These are phyloP conservation scores for Scutellaria baicalensis DNA, from an alignment of 257 asterid species.

Conservation along the genomic window DNA sequence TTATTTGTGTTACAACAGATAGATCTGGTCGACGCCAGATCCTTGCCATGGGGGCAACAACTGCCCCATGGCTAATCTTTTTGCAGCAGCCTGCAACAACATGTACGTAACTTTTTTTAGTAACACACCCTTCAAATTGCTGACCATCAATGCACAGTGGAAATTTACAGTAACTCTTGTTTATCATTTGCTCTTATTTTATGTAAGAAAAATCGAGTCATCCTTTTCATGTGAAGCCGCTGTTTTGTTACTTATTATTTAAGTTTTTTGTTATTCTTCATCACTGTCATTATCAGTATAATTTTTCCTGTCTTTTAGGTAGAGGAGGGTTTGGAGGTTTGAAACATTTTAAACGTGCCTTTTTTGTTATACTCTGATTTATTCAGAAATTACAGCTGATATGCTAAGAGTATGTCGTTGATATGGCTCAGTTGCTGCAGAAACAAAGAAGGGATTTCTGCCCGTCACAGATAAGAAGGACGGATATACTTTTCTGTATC, in stretches of 20 bases:
- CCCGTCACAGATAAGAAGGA: slow-evolving; percentile 73
- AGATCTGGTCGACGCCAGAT: slow-evolving; percentile 55
- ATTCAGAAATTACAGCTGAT: slow-evolving; percentile 19
- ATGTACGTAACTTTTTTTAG: slow-evolving; percentile 40
- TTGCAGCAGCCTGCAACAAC: slow-evolving; percentile 38
- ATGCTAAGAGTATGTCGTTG: slow-evolving; percentile 50
- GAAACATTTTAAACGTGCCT: background rate
- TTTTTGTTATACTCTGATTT: slow-evolving; percentile 15
- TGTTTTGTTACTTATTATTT: background rate
- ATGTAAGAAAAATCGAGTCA: background rate
- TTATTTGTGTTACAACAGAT: slow-evolving; percentile 33
- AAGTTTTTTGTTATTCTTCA: background rate
- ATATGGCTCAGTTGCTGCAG: slow-evolving; percentile 92
- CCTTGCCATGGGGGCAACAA: slow-evolving; percentile 52
- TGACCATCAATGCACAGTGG: background rate
- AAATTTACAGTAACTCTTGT: background rate
- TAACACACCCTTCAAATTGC: background rate
- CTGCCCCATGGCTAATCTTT: slow-evolving; percentile 44
- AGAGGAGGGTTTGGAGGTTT: background rate
- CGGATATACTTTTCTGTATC: slow-evolving; percentile 72
- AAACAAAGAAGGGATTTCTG: slow-evolving; percentile 74
- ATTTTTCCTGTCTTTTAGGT: background rate
- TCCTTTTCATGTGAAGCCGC: background rate
- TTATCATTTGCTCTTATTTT: background rate
- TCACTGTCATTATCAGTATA: background rate